phyloP scores from a whole-genome alignment of 164 flowering plant genomes.

The Aristolochia fimbriata region DNA sequence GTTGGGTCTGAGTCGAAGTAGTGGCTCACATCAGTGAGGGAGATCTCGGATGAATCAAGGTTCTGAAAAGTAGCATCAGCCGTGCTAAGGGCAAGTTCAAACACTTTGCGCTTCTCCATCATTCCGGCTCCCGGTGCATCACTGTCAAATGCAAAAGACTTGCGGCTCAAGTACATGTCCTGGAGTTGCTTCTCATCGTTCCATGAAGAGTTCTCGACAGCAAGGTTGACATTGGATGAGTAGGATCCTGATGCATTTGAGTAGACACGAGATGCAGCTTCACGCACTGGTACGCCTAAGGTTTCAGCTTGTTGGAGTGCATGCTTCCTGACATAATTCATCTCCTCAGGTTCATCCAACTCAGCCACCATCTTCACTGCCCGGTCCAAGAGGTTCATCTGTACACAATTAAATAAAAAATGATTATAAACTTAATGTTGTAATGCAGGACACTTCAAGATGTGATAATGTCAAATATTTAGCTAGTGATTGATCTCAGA shows the following conservation, averaged over 20 bases:
- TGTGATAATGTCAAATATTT: too few species aligned
- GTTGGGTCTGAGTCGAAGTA: conserved; percentile 99
- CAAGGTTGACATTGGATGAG: conserved; percentile 93
- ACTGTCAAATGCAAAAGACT: conserved; percentile 87
- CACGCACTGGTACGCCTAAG: conserved; percentile 64
- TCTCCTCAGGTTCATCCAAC: conserved; percentile 85
- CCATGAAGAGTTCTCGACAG: conserved; percentile 98
- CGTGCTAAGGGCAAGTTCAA: conserved; percentile 87
- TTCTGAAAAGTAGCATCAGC: conserved; percentile 99
- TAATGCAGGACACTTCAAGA: too few species aligned
- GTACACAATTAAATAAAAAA: conserved; percentile 1
- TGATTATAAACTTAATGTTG: too few species aligned
- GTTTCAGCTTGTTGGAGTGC: conserved; percentile 75
- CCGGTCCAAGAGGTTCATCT: conserved; percentile 98
- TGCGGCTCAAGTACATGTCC: conserved; percentile 96
- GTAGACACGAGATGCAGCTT: conserved; percentile 91
- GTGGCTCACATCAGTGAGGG: conserved; percentile 96
- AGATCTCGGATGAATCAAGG: conserved; percentile 98
- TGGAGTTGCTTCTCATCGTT: conserved; percentile 98
- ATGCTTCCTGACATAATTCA: conserved; percentile 86
- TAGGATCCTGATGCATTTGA: conserved; percentile 98
- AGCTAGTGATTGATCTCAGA: too few species aligned
- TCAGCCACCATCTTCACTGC: conserved; percentile 99
- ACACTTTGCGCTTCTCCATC: conserved; percentile 81
- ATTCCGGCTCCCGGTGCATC: conserved; percentile 98